phyloP scores from a whole-genome alignment of 2,329 filamentous ascomycete genomes.

The Neophaeococcomyces mojaviensis region DNA sequence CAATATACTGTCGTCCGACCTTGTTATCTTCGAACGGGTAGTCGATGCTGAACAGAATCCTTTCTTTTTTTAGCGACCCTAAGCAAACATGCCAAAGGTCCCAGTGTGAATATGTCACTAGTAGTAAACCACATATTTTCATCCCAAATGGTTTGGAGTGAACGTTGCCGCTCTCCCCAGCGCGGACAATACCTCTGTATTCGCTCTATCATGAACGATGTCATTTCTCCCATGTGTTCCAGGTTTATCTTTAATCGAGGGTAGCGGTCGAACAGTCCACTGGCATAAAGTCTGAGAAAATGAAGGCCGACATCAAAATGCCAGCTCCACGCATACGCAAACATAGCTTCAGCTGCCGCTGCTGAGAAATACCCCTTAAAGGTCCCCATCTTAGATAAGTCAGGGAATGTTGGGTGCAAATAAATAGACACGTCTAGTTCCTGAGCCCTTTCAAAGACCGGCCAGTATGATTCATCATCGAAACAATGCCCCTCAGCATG shows the following conservation, averaged over 20 bases:
- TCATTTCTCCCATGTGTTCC: slow-evolving; percentile 46
- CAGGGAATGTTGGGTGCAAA: slow-evolving; percentile 42
- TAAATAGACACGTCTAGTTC: slow-evolving; percentile 45
- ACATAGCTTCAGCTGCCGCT: slow-evolving; percentile 11
- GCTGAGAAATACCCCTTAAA: too few species aligned
- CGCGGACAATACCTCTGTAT: slow-evolving; percentile 15
- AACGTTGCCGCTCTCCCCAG: slow-evolving; percentile 19
- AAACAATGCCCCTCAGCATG: slow-evolving; percentile 31
- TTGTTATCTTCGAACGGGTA: slow-evolving; percentile 49
- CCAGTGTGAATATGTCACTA: slow-evolving; percentile 46
- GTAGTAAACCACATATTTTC: slow-evolving; percentile 53
- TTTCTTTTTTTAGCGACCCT: slow-evolving; percentile 33
- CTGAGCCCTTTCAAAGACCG: slow-evolving; percentile 34
- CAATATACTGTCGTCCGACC: slow-evolving; percentile 42
- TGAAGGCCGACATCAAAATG: slow-evolving; percentile 32
- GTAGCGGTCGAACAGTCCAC: slow-evolving; percentile 49
- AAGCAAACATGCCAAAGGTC: slow-evolving; percentile 39
- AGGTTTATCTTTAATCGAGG: slow-evolving; percentile 49
- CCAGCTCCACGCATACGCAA: too few species aligned
- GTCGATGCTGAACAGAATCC: slow-evolving; percentile 50
- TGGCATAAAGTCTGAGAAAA: slow-evolving; percentile 40
- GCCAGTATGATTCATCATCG: slow-evolving; percentile 36
- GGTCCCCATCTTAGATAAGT: too few species aligned
- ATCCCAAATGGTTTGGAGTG: slow-evolving; percentile 46
- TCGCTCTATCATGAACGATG: slow-evolving; percentile 45